phyloP scores from a whole-genome alignment of 305 asterid species.

The Solanum hybrid region DNA sequence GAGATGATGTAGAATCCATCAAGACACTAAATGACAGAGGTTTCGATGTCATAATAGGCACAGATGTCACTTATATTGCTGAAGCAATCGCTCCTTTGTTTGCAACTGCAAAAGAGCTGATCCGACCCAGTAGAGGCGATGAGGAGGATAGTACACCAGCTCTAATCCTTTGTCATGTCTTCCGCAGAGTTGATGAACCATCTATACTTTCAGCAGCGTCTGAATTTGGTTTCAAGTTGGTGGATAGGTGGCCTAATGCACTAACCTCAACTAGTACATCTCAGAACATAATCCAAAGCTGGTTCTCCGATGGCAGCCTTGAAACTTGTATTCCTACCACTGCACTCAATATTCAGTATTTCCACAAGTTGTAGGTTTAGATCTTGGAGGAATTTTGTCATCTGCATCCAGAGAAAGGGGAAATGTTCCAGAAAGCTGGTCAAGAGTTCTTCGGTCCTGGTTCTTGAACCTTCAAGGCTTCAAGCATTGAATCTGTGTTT shows the following conservation, averaged over 20 bases:
- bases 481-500: not conserved
- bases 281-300: constrained; percentile 29
- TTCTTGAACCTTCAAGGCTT: not conserved
- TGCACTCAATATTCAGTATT: constrained; percentile 67
- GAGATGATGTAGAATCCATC: constrained; percentile 40
- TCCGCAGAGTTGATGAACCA: constrained; percentile 79
- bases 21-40: constrained; percentile 38
- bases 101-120: constrained; percentile 59
- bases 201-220: constrained; percentile 60
- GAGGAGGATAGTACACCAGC: constrained; percentile 24
- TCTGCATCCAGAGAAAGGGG: not conserved
- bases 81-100: constrained; percentile 70
- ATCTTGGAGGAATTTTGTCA: not conserved
- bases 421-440: not conserved
- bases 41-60: constrained; percentile 73
- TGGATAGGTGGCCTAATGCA: constrained; percentile 51
- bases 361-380: constrained; percentile 22
- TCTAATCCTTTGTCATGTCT: constrained; percentile 69
- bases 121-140: constrained; percentile 15
- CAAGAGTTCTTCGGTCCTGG: not conserved
- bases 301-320: constrained; percentile 34
- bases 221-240: constrained; percentile 44
- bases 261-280: constrained; percentile 14
- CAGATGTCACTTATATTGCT: constrained; percentile 65
- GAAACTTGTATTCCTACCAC: constrained; percentile 28